A percentile compares a stretch with the other conserved stretches of the same genome.
Evolutionary conservation across 228 moss, liverwort and hornwort species (phyloP).

Genomic region (Sphagnum fallax): DNA sequence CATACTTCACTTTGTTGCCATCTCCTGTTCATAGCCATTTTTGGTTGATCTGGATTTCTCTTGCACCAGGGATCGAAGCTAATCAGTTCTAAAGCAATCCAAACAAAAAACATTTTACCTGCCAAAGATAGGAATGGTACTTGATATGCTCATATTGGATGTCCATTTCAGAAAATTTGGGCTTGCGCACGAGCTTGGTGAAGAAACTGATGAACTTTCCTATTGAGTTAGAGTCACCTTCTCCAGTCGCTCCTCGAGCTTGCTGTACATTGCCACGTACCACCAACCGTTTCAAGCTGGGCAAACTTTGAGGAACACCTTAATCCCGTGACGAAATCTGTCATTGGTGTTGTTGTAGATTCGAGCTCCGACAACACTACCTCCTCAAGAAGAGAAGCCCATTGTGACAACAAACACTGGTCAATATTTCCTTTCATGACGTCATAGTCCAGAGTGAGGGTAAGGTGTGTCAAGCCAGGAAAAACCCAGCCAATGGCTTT

Average conservation of each 20-base stretch:
- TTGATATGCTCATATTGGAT: conserved; percentile 48
- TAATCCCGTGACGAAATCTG: conserved; percentile 49
- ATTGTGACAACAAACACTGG: conserved; percentile 26
- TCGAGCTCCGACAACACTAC: conserved; percentile 55
- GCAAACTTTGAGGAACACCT: conserved; percentile 49
- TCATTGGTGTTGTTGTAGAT: conserved; percentile 29
- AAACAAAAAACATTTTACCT: no score
- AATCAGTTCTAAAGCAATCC: no score
- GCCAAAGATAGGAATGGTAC: neutral
- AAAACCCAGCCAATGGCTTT: conserved; percentile 52
- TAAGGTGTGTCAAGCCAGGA: conserved; percentile 40
- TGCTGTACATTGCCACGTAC: conserved; percentile 37
- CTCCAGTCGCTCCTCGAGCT: conserved; percentile 15
- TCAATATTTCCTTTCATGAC: conserved; percentile 35
- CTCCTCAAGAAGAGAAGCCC: conserved; percentile 27
- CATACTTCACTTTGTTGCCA: no score
- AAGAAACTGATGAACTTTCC: conserved; percentile 65
- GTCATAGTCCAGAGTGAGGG: conserved; percentile 34
- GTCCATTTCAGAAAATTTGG: conserved; percentile 47
- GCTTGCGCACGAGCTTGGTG: conserved; percentile 38
- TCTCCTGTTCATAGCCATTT: no score
- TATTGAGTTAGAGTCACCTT: conserved; percentile 47
- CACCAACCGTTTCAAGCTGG: conserved; percentile 50
- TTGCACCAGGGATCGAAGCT: no score
- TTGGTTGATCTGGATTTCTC: no score